Evolutionary conservation across 164 flowering plant genomes (phyloP).

Genomic region (Magnolia sinica): DNA sequence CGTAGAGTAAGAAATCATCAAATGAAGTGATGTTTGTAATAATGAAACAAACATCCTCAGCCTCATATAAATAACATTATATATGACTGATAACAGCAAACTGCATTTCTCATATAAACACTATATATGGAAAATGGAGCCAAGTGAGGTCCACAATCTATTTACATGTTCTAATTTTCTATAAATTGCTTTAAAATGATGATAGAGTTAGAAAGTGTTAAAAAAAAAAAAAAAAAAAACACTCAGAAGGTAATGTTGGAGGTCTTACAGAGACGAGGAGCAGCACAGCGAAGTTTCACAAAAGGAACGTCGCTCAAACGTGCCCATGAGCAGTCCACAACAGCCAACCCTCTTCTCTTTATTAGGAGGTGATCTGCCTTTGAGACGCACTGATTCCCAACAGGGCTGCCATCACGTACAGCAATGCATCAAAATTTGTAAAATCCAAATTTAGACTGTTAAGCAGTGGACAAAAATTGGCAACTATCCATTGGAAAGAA

Average conservation of each 20-base stretch:
- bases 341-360: slow-evolving; percentile 82
- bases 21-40: too few species aligned
- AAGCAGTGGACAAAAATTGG: not conserved
- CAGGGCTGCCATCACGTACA: slow-evolving; percentile 56
- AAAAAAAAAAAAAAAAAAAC: too few species aligned
- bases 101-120: not conserved
- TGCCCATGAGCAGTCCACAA: slow-evolving; percentile 99
- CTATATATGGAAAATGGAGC: not conserved
- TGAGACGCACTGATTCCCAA: slow-evolving; percentile 84
- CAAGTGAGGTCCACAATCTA: not conserved
- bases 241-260: not conserved
- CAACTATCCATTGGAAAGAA: not conserved
- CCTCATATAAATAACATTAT: too few species aligned
- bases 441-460: not conserved
- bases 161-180: not conserved
- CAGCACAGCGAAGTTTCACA: slow-evolving; percentile 79
- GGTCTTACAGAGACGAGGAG: slow-evolving; percentile 87
- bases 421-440: not conserved
- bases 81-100: not conserved
- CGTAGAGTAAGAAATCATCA: too few species aligned
- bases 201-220: not conserved
- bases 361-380: slow-evolving; percentile 71
- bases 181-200: not conserved
- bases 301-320: slow-evolving; percentile 94
- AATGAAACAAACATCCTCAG: too few species aligned